Evolutionary conservation across 2,329 filamentous ascomycete species (phyloP).

Genomic region (Chaetomiaceae sp.): DNA sequence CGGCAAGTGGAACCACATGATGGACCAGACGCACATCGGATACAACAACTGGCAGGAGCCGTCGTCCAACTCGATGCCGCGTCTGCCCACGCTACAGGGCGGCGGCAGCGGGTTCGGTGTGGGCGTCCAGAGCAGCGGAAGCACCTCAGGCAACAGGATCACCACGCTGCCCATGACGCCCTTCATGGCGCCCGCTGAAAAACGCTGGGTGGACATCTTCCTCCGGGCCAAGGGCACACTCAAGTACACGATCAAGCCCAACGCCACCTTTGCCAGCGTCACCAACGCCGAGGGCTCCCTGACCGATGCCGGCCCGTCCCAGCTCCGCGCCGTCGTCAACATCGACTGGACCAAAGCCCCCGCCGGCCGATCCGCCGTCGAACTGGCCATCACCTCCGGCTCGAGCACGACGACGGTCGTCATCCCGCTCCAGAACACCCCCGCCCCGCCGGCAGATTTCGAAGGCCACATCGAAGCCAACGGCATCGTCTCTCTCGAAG

Average conservation of each 20-base stretch:
- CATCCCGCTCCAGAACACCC: conserved; percentile 38
- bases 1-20: conserved; percentile 40
- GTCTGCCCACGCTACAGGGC: conserved; percentile 28
- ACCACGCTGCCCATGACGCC: conserved; percentile 22
- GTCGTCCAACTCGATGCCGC: conserved; percentile 46
- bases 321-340: conserved; percentile 37
- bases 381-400: conserved; percentile 31
- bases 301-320: conserved; percentile 28
- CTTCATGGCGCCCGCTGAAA: conserved; percentile 31
- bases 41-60: conserved; percentile 50
- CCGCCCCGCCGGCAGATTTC: conserved; percentile 25
- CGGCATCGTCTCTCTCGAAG: conserved; percentile 30
- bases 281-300: conserved; percentile 33
- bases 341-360: too few relatives aligned
- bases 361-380: too few relatives aligned
- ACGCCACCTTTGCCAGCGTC: conserved; percentile 37
- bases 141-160: conserved; percentile 38
- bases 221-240: conserved; percentile 39
- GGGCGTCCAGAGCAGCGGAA: conserved; percentile 45
- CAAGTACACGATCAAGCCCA: conserved; percentile 37
- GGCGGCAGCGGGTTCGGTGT: conserved; percentile 41
- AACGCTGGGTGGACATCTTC: conserved; percentile 46
- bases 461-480: conserved; percentile 30
- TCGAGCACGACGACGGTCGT: conserved; percentile 29
- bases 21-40: conserved; percentile 46